Base-by-base conservation (phyloP, 2,329 filamentous ascomycete genomes). In the Xylariaceae sp. region DNA sequence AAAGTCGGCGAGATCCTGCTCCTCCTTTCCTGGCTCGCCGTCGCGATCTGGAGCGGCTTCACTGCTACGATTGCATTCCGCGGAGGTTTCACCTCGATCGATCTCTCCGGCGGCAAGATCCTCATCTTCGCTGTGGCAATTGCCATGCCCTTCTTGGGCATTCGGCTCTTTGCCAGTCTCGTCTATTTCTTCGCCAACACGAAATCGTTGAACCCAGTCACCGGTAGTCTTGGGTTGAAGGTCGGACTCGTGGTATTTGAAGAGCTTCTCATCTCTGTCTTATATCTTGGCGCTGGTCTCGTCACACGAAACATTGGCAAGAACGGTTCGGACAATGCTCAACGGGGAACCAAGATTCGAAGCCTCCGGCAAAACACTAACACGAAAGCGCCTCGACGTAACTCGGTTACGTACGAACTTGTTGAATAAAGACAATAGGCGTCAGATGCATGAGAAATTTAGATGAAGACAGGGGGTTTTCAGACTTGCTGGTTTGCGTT, bases 1-100 rank as follows among this genome's bases (percentile, higher is more conserved):
- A 60, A 60, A 31, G 57, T 38, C 9, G 64, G 63, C 33, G 60
- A 59, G 43, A 47, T 60, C 11, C 14, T 65, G 17, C 57, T 66
- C 33, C 47, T 66, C n/a, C n/a, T 61, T 16, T 43, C 48, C 42
- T 59, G 59, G 58, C 14, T 50, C 33, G 18, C 36, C 4, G 19
- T 52, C 6, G 53, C 62, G 3, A 7, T 60, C 5, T 16, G 22
- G 17, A 58, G 61, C 3, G 14, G 34, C 3, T 51, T 55, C 11
- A 43, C 31, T 16, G 47, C 47, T 17, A 16, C 18, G 1, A 14
- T 42, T 39, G 39, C 33, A 13, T 31, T 12, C 34, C 6, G 12
- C 22, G 31, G 33, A 3, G 17, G 36, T 16, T 14, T 13, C 34
- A 38, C 13, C 5, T 38, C 34, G 34, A 10, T 14, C 34, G 46